Evolutionary conservation across 2,329 filamentous ascomycete genomes (phyloP).

Genomic region (Arthrobotrys iridis): DNA sequence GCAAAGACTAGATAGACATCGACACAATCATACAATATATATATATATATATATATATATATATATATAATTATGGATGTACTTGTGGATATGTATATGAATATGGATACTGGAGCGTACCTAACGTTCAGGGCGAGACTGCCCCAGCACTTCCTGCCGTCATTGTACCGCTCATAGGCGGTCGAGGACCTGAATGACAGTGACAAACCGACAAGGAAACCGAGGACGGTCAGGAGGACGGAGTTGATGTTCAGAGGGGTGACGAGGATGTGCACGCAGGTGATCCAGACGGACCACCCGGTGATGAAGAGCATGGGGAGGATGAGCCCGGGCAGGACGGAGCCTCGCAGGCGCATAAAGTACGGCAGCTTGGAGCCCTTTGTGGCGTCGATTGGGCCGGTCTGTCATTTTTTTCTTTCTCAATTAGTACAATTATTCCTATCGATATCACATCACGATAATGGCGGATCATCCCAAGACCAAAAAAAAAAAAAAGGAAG

Average conservation of each 20-base stretch:
- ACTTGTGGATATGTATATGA: no score
- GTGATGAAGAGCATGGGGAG: conserved; percentile 73
- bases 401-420: no score
- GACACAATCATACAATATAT: no score
- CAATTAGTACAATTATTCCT: neutral
- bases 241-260: conserved; percentile 35
- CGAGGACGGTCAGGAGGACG: conserved; percentile 77
- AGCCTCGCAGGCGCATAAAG: conserved; percentile 79
- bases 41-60: no score
- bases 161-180: conserved; percentile 77
- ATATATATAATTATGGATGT: no score
- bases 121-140: conserved; percentile 24
- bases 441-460: neutral
- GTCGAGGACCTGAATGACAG: conserved; percentile 80
- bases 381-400: conserved; percentile 74
- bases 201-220: conserved; percentile 81
- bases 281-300: conserved; percentile 74
- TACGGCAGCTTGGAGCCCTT: conserved; percentile 80
- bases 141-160: conserved; percentile 68
- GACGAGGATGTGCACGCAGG: conserved; percentile 58
- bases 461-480: neutral
- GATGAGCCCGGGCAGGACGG: conserved; percentile 77
- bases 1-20: no score
- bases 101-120: no score
- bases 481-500: neutral